Evolutionary conservation across 2,329 filamentous ascomycete species (phyloP).

Genomic region (Colletotrichum cordylinicola): DNA sequence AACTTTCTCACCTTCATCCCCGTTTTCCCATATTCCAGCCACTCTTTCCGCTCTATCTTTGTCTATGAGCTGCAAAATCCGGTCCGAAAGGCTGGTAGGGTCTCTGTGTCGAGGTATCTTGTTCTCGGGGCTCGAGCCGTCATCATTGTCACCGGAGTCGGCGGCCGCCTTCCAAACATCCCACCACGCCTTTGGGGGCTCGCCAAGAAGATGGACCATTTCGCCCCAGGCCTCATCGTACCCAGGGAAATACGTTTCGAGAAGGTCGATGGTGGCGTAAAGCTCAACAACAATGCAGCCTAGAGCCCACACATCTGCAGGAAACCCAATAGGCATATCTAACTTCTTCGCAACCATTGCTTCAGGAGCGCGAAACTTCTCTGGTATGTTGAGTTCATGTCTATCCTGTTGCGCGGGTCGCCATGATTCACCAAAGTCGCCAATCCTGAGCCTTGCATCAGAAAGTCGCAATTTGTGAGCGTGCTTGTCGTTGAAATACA

Average conservation of each 20-base stretch:
- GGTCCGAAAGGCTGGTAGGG: background rate
- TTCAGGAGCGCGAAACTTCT: background rate
- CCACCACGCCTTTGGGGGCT: background rate
- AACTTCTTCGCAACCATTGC: background rate
- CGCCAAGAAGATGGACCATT: background rate
- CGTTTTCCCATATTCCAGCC: background rate
- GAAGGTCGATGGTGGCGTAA: background rate
- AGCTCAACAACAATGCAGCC: background rate
- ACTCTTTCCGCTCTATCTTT: background rate
- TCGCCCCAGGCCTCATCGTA: background rate
- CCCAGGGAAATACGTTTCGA: background rate
- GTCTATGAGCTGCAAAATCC: background rate
- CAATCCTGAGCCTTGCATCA: background rate
- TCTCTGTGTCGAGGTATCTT: background rate
- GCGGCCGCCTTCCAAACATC: background rate
- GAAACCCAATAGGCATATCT: background rate
- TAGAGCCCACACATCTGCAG: background rate
- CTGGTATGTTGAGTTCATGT: background rate
- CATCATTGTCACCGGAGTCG: background rate
- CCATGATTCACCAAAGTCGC: background rate
- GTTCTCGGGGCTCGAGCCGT: background rate
- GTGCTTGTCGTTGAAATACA: background rate
- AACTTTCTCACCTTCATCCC: background rate
- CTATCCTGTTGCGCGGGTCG: background rate
- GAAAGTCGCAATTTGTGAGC: background rate